Conservation (phyloP, 768 basidiomycete species). For the Antrodiella citrinella region DNA sequence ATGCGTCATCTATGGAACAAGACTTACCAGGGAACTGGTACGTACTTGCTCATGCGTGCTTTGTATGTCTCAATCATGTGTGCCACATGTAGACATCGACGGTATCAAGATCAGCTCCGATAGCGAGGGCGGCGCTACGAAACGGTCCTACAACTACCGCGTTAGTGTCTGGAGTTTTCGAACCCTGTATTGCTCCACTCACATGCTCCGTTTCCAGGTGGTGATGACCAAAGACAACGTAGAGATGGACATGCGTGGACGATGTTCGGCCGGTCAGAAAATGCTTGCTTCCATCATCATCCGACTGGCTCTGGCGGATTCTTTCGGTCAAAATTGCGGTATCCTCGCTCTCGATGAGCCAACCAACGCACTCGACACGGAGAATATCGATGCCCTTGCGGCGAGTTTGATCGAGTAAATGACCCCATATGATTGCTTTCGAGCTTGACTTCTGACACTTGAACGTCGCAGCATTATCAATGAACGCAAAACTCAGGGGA, state of each 20-base stretch:
- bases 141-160: conserved; percentile 94
- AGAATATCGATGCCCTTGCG: conserved; percentile 93
- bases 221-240: conserved; percentile 99
- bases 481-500: conserved; percentile 79
- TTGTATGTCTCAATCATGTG: not conserved
- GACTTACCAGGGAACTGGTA: conserved; percentile 97
- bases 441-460: too few relatives aligned
- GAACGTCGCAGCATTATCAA: conserved; percentile 72
- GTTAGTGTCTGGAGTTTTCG: conserved; percentile 49
- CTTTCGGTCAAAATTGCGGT: conserved; percentile 96
- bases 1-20: conserved; percentile 98
- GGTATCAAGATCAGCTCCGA: conserved; percentile 94
- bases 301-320: conserved; percentile 92
- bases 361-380: conserved; percentile 92
- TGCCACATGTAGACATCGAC: conserved; percentile 70
- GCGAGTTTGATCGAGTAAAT: conserved; percentile 79
- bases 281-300: conserved; percentile 98
- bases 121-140: conserved; percentile 82
- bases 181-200: conserved; percentile 2
- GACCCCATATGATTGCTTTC: not conserved
- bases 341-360: conserved; percentile 97
- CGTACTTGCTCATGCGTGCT: conserved; percentile 12
- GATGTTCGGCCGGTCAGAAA: conserved; percentile 98
- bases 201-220: conserved; percentile 50
- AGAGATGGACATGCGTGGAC: conserved; percentile 99